Percentiles rank a stretch among this genome's conserved stretches.
phyloP scores from a whole-genome alignment of 2,329 filamentous ascomycete species.

The Coniella vitis region DNA sequence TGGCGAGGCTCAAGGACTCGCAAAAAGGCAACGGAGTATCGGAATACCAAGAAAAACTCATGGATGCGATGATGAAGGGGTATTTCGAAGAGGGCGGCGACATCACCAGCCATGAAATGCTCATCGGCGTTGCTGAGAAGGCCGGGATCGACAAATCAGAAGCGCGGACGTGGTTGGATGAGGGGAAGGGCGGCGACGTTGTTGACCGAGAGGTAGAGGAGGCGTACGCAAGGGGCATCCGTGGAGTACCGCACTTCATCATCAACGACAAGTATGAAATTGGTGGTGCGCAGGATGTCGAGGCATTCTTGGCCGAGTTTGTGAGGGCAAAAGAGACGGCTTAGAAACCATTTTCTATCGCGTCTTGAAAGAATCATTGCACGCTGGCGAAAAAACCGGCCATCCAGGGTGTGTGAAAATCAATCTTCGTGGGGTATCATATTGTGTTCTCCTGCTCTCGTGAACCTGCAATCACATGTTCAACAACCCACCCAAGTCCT shows the following conservation, averaged over 20 bases:
- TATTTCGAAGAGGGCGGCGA: slow-evolving; percentile 62
- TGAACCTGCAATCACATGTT: slow-evolving; percentile 35
- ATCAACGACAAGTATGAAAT: slow-evolving; percentile 63
- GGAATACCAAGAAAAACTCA: slow-evolving; percentile 48
- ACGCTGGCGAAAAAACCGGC: not conserved
- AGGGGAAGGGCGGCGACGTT: slow-evolving; percentile 46
- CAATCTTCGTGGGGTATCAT: slow-evolving; percentile 10
- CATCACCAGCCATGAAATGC: slow-evolving; percentile 49
- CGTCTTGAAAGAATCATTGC: not conserved
- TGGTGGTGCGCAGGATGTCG: slow-evolving; percentile 64
- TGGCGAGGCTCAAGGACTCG: slow-evolving; percentile 47
- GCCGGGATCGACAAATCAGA: slow-evolving; percentile 48
- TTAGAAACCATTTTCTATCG: not conserved
- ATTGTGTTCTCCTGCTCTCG: slow-evolving; percentile 3
- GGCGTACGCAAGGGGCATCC: slow-evolving; percentile 45
- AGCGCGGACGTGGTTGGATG: slow-evolving; percentile 46
- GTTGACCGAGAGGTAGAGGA: slow-evolving; percentile 50
- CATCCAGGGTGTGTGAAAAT: too few species aligned
- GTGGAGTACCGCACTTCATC: slow-evolving; percentile 69
- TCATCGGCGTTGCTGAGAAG: slow-evolving; percentile 44
- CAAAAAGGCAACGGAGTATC: slow-evolving; percentile 20
- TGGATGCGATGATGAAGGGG: slow-evolving; percentile 56
- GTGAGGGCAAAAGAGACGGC: slow-evolving; percentile 37
- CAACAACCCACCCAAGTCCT: slow-evolving; percentile 47
- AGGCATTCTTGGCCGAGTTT: slow-evolving; percentile 60